Evolutionary conservation across 2,329 filamentous ascomycete species (phyloP), one percentile per base, ranked within the genome.

Genomic region (Alternaria gansuensis): DNA sequence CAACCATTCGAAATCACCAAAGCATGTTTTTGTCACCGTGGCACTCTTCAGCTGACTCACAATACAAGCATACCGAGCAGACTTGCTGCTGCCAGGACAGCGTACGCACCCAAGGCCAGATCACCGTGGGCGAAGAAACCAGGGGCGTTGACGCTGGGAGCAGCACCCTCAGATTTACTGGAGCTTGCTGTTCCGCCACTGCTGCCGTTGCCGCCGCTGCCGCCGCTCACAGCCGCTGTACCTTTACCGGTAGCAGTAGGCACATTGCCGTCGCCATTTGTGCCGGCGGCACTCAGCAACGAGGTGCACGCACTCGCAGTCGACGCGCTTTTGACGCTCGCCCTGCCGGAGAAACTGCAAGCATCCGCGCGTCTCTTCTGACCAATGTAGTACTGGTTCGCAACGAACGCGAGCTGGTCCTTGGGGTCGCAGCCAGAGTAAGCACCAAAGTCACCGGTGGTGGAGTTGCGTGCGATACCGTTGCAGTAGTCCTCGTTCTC

Each of bases 371-470:
- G 50, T 63, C 80, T 76, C 46, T 77, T 78, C 62, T 82, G 82
- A 67, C 83, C 80, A 72, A 88, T 82, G 65, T 78, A 79, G 84
- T 93, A 94, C 71, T 87, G 80, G 80, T 93, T 87, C 54, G 93
- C 86, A 37, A 87, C 89, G 76, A 85, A 93, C 44, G 87, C 87
- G 33, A 95, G 86, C 83, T 93, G 86, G 78, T 91, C 84, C 66
- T 85, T 83, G 65, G 87, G 75, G 66, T 84, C 82, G 82, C 91
- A 95, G 85, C 92, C 91, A 73, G 86, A 86, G 83, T 90, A 91
- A 31, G 89, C 85, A 67, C 91, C 91, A 76, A 90, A 95, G 57
- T 83, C 79, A 70, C 90, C 91, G 7, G 83, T 87, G 48, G 84
- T 85, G 41, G 85, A 86, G 77, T 93, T 90, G 68, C 83, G 84